Percentiles rank a stretch among this genome's conserved stretches.
These are phyloP conservation scores for Psidium friedrichsthalianum DNA, from an alignment of 345 rosid species.

Conservation along the genomic window DNA sequence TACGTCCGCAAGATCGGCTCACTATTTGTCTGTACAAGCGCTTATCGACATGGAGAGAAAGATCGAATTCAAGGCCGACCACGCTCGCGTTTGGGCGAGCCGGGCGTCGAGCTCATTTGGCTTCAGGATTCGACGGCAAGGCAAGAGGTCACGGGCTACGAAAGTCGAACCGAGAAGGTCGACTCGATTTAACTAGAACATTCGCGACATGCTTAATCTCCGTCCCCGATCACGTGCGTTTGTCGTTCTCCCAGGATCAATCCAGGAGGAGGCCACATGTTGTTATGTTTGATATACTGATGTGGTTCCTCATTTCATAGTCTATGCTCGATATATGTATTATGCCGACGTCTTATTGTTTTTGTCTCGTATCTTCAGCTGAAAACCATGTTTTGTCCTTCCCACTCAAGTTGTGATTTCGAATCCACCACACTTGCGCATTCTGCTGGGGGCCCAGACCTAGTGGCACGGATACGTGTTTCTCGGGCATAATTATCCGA, in stretches of 20 bases:
- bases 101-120: not conserved
- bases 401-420: not conserved
- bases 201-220: not conserved
- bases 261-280: not conserved
- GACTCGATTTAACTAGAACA: not conserved
- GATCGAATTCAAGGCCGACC: not conserved
- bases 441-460: not conserved
- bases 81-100: not conserved
- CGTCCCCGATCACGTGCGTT: rapidly evolving
- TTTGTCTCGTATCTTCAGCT: not conserved
- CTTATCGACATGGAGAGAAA: not conserved
- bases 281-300: not conserved
- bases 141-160: not conserved
- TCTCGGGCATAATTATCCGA: not conserved
- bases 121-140: not conserved
- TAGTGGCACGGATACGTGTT: not conserved
- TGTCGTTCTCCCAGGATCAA: not conserved
- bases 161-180: not conserved
- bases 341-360: not conserved
- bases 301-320: not conserved
- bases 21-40: not conserved
- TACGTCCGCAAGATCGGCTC: not conserved
- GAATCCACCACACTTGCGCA: not conserved
- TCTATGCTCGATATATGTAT: not conserved
- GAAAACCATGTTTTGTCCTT: not conserved